A percentile compares a stretch with the other conserved stretches of the same genome.
Evolutionary conservation across 345 rosid species (phyloP).

Genomic region (Physaria fendleri): DNA sequence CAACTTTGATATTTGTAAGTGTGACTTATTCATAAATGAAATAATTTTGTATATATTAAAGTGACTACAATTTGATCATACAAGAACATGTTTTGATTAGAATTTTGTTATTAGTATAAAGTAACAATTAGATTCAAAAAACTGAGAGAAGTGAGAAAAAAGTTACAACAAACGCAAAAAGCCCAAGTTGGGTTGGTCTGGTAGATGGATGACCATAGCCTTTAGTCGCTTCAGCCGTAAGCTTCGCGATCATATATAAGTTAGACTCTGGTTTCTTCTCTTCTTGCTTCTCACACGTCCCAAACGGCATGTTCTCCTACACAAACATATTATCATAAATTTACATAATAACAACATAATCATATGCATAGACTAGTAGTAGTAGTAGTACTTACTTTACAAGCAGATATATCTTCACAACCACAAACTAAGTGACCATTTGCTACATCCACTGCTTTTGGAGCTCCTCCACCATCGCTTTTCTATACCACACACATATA

Average conservation of each 20-base stretch:
- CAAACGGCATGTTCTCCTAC: slow-evolving; percentile 29
- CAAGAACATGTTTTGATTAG: not conserved
- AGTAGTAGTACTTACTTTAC: slow-evolving; percentile 63
- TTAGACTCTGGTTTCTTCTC: slow-evolving; percentile 13
- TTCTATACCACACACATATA: slow-evolving; percentile 40
- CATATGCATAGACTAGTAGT: too few relatives aligned
- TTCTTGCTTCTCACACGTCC: slow-evolving; percentile 26
- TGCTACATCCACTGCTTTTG: slow-evolving; percentile 53
- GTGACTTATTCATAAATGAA: not conserved
- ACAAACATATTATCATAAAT: not conserved
- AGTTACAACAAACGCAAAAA: slow-evolving; percentile 26
- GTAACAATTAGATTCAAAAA: slow-evolving; percentile 16
- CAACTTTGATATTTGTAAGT: not conserved
- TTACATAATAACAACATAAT: not conserved
- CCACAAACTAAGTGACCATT: slow-evolving; percentile 81
- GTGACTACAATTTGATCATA: slow-evolving; percentile 2
- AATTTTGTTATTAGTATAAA: not conserved
- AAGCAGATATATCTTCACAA: slow-evolving; percentile 48
- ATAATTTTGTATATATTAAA: not conserved
- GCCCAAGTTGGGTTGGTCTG: slow-evolving; percentile 33
- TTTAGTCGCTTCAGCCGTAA: slow-evolving; percentile 24
- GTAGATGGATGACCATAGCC: slow-evolving; percentile 24
- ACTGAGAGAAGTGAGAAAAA: slow-evolving; percentile 10
- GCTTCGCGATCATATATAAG: slow-evolving; percentile 23
- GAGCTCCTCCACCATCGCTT: slow-evolving; percentile 90